Evolutionary conservation across 352 stramenopile genomes (phyloP), one percentile per base, ranked within the genome.

Genomic region (Globisporangium abappressorium): DNA sequence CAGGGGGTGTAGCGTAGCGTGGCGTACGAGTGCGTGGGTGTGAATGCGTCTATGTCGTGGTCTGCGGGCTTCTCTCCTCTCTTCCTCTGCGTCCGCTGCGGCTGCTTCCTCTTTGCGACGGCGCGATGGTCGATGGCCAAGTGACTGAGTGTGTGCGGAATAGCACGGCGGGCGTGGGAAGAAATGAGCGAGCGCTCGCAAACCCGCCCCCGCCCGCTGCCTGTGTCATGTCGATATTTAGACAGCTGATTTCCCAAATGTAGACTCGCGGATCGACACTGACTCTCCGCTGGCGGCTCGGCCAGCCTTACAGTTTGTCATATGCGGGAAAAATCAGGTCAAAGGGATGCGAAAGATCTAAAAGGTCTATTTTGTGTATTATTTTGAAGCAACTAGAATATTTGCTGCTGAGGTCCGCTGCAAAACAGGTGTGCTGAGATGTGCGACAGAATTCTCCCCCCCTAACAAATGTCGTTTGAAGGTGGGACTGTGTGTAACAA

Each of bases 401-500:
- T 26, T 55, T 15, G 1, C 6, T 28, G 0, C 7, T 26, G 5
- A 30, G n/a, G n/a, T 46, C 28, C 18, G 46, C 46, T 57, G 7
- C 59, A 51, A 62, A 62, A 55, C 30, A 55, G 36, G 58, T n/a
- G 43, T 20, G 46, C 9, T 56, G 43, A 43, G 60, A 65, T 57
- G 60, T 65, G 60, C 60, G 60, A 65, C 60, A 65, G 38, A 28
- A 65, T 49, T 22, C 51, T 26, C 26, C 24, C 59, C 47, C 41
- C 26, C 15, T 26, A 3, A n/a, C 20, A 30, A 61, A 58, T 30
- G 47, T 57, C 53, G 22, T 15, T 33, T 64, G 57, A 6, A 55
- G 58, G 41, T 65, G 59, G 41, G 59, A 65, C 59, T 65, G 43
- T 65, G 41, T 65, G 59, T 22, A 65, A 65, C 59, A 65, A 65